Evolutionary conservation across 352 stramenopile species (phyloP).

Genomic region (Globisporangium okanoganense): DNA sequence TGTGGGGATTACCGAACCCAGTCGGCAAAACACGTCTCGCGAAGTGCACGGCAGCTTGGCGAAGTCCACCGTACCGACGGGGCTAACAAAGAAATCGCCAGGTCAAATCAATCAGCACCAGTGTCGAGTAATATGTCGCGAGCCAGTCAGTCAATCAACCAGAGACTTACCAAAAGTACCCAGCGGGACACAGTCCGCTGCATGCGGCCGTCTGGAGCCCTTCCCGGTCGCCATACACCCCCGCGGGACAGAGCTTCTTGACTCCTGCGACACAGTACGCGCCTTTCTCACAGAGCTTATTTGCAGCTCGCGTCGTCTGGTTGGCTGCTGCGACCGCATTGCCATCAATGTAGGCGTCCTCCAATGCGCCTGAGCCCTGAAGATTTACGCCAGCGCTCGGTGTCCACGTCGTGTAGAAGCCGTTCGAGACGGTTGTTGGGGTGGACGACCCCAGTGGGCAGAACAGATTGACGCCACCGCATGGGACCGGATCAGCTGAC

Average conservation of each 20-base stretch:
- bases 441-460: slow-evolving; percentile 43
- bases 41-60: slow-evolving; percentile 29
- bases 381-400: slow-evolving; percentile 8
- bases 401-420: slow-evolving; percentile 63
- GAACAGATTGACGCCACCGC: slow-evolving; percentile 34
- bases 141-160: neutral
- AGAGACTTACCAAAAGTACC: slow-evolving; percentile 53
- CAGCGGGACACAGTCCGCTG: slow-evolving; percentile 48
- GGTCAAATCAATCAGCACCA: neutral
- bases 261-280: slow-evolving; percentile 51
- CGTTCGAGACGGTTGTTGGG: slow-evolving; percentile 30
- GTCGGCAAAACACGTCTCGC: slow-evolving; percentile 38
- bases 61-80: slow-evolving; percentile 39
- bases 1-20: slow-evolving; percentile 33
- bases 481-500: slow-evolving; percentile 25
- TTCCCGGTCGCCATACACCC: slow-evolving; percentile 36
- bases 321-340: slow-evolving; percentile 25
- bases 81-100: slow-evolving; percentile 18
- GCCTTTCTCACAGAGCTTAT: slow-evolving; percentile 49
- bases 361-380: slow-evolving; percentile 12
- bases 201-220: slow-evolving; percentile 42
- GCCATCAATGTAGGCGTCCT: slow-evolving; percentile 45
- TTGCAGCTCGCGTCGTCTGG: slow-evolving; percentile 35
- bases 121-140: neutral
- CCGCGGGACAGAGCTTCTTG: slow-evolving; percentile 45